These are phyloP conservation scores for Cryphonectria naterciae DNA, from an alignment of 2,329 filamentous ascomycete genomes.

Conservation along the genomic window DNA sequence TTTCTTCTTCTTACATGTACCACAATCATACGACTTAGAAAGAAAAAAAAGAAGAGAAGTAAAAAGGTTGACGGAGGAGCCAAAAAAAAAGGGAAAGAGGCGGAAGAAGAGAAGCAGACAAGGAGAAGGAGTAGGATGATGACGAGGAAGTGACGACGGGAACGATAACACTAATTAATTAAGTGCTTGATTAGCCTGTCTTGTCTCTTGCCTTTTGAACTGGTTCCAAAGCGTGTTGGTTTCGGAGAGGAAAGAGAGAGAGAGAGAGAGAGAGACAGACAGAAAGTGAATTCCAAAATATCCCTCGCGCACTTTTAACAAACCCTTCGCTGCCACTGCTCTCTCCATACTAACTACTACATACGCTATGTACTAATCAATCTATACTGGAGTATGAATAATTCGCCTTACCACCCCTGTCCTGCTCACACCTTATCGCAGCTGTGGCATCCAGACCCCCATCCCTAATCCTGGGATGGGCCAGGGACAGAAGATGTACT, in stretches of 20 bases:
- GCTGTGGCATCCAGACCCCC: constrained; percentile 9
- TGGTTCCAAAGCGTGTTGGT: neutral
- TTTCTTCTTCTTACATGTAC: neutral
- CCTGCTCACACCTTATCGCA: constrained; percentile 7
- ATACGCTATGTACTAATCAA: neutral
- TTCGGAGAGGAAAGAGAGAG: neutral
- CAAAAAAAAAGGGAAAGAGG: neutral
- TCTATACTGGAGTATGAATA: neutral
- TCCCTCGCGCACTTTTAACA: neutral
- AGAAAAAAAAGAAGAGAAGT: neutral
- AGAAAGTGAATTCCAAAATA: neutral
- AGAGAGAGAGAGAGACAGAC: too few relatives aligned
- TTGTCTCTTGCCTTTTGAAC: neutral
- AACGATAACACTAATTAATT: neutral
- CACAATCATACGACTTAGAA: neutral
- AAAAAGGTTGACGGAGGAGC: neutral
- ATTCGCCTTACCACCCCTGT: constrained; percentile 5
- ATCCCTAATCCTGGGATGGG: constrained; percentile 8
- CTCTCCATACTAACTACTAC: neutral
- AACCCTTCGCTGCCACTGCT: too few relatives aligned
- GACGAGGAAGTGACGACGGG: neutral
- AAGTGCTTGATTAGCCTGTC: neutral
- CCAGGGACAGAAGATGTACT: neutral
- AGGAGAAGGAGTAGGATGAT: neutral
- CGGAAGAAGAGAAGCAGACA: neutral